Conservation (phyloP, 2,329 filamentous ascomycete genomes). For the Diplodia sapinea region DNA sequence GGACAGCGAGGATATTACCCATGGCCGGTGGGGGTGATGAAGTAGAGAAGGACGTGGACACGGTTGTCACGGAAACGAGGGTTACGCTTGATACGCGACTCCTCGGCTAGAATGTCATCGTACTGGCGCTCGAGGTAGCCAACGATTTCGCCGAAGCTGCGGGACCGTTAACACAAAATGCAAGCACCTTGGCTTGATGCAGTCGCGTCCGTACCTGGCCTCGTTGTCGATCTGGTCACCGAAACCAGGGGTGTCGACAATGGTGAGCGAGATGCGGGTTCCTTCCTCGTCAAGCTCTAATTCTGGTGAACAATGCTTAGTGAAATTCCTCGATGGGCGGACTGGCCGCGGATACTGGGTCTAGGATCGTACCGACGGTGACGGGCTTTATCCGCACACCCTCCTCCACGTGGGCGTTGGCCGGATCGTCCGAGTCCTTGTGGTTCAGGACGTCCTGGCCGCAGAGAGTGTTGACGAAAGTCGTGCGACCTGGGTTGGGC, state of each 20-base stretch:
- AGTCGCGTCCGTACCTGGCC: slow-evolving; percentile 71
- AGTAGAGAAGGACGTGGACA: slow-evolving; percentile 97
- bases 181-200: slow-evolving; percentile 7
- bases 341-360: not conserved
- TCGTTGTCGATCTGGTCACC: slow-evolving; percentile 99
- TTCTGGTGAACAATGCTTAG: slow-evolving; percentile 61
- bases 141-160: slow-evolving; percentile 94
- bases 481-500: slow-evolving; percentile 77
- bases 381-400: slow-evolving; percentile 98
- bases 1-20: slow-evolving; percentile 60
- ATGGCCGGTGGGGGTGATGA: slow-evolving; percentile 97
- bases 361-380: slow-evolving; percentile 79
- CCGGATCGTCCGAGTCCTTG: slow-evolving; percentile 92
- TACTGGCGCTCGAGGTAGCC: slow-evolving; percentile 99
- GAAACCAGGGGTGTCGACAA: slow-evolving; percentile 97
- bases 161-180: slow-evolving; percentile 16
- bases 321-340: slow-evolving; percentile 29
- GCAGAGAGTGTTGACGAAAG: slow-evolving; percentile 99
- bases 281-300: slow-evolving; percentile 97
- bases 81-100: slow-evolving; percentile 99
- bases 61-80: slow-evolving; percentile 99
- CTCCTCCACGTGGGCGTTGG: slow-evolving; percentile 88
- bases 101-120: slow-evolving; percentile 97
- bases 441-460: slow-evolving; percentile 88
- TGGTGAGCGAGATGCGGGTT: slow-evolving; percentile 95